These are phyloP conservation scores for Myxozyma melibiosi DNA, from an alignment of 805 yeast genomes.

Conservation along the genomic window DNA sequence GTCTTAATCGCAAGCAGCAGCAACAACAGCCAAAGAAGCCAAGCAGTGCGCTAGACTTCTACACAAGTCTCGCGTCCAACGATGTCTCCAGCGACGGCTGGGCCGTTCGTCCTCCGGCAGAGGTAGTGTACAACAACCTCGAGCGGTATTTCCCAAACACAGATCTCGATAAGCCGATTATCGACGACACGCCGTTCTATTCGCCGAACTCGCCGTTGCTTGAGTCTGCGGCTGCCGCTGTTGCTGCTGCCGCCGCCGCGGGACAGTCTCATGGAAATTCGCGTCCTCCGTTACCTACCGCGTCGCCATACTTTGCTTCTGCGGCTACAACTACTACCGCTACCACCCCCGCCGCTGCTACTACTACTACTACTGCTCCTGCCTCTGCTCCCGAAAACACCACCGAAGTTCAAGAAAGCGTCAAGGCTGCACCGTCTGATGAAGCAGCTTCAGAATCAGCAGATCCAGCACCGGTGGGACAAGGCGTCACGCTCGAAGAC, in stretches of 20 bases:
- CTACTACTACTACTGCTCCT: neutral
- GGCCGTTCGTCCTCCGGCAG: slow-evolving; percentile 93
- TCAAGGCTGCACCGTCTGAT: too few species aligned
- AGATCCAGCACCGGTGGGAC: too few species aligned
- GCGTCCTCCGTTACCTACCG: too few species aligned
- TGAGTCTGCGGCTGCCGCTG: neutral
- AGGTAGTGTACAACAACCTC: slow-evolving; percentile 85
- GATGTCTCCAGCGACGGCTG: slow-evolving; percentile 40
- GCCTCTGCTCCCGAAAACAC: too few species aligned
- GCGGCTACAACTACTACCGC: neutral
- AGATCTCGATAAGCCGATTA: slow-evolving; percentile 87
- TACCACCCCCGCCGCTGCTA: neutral
- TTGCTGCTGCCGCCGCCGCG: neutral
- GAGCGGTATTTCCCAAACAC: slow-evolving; percentile 92
- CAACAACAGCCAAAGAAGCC: neutral
- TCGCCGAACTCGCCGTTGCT: slow-evolving; percentile 23
- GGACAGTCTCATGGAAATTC: too few species aligned
- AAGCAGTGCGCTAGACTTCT: neutral
- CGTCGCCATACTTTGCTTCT: neutral
- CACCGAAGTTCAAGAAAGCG: too few species aligned
- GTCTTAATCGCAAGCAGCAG: neutral
- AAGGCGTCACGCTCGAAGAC: neutral
- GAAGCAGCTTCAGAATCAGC: neutral
- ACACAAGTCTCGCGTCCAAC: neutral
- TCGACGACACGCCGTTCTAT: slow-evolving; percentile 53